These are phyloP conservation scores for Antitrichia curtipendula DNA, from an alignment of 225 moss, liverwort and hornwort genomes.

Conservation along the genomic window DNA sequence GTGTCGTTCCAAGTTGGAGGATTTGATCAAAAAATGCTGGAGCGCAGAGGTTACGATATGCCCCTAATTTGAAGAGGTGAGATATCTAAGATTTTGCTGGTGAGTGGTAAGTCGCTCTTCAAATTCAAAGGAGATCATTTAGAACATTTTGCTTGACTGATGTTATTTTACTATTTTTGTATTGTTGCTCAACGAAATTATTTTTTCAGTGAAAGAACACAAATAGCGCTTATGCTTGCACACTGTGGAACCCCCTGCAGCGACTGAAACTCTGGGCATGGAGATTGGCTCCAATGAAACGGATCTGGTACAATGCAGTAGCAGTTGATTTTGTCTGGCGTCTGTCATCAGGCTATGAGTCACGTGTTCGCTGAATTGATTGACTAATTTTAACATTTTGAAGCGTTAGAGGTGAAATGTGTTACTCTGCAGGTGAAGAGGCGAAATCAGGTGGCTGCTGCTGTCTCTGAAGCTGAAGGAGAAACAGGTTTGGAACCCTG, in stretches of 20 bases:
- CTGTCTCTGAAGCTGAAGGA: not conserved
- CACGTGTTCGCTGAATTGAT: not conserved
- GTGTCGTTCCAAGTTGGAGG: not conserved
- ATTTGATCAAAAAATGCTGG: not conserved
- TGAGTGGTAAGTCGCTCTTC: not conserved
- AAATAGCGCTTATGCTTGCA: not conserved
- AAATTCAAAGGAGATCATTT: not conserved
- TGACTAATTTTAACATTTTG: not conserved
- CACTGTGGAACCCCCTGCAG: not conserved
- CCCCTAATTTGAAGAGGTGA: not conserved
- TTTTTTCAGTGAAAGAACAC: not conserved
- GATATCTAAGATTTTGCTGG: not conserved
- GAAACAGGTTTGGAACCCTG: not conserved
- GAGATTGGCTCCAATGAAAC: not conserved
- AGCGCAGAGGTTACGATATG: not conserved
- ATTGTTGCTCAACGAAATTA: not conserved
- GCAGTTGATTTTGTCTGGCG: not conserved
- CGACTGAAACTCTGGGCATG: not conserved
- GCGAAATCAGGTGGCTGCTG: not conserved
- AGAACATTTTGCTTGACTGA: not conserved
- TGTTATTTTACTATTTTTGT: not conserved
- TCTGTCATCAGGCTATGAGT: not conserved
- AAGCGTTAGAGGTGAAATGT: not conserved
- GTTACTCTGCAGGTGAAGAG: not conserved
- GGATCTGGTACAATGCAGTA: no score